Conservation (phyloP, 768 basidiomycete species). For the Leccinum longicurvipes region DNA sequence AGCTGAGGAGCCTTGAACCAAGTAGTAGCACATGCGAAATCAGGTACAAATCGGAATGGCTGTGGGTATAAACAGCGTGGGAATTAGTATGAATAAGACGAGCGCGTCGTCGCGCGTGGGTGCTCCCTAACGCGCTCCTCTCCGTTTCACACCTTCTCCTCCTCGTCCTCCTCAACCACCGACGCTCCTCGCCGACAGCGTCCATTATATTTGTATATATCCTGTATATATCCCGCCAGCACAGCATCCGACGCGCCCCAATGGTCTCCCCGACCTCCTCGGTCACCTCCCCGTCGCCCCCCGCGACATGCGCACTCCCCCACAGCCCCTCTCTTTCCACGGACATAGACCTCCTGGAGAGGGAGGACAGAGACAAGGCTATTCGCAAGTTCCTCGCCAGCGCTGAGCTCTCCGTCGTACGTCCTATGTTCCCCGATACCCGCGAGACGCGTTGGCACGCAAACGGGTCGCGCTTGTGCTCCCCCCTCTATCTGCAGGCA, state of each 20-base stretch:
- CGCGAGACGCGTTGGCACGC: slow-evolving; percentile 47
- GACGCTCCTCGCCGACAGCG: slow-evolving; percentile 8
- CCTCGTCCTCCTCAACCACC: slow-evolving; percentile 22
- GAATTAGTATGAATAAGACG: slow-evolving; percentile 36
- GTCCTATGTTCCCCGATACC: slow-evolving; percentile 35
- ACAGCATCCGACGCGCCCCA: slow-evolving; percentile 27
- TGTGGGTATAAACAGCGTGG: slow-evolving; percentile 30
- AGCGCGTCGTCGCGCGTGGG: slow-evolving; percentile 37
- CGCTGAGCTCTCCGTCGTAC: slow-evolving; percentile 77
- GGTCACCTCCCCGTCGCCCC: slow-evolving; percentile 79
- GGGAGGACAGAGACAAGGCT: slow-evolving; percentile 62
- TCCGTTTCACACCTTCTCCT: slow-evolving; percentile 33
- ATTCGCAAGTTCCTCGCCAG: slow-evolving; percentile 75
- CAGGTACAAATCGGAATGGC: slow-evolving; percentile 13
- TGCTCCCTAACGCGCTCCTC: slow-evolving; percentile 39
- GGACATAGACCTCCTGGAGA: slow-evolving; percentile 43
- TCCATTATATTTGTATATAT: slow-evolving; percentile 15
- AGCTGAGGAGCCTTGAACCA: not conserved
- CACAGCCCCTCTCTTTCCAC: slow-evolving; percentile 38
- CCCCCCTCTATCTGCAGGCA: slow-evolving; percentile 1
- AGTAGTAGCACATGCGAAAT: slow-evolving; percentile 2
- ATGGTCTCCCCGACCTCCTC: slow-evolving; percentile 84
- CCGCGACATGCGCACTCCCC: slow-evolving; percentile 56
- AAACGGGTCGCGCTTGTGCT: slow-evolving; percentile 22
- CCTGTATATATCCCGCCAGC: slow-evolving; percentile 15